Conservation (phyloP, 768 basidiomycete genomes). For the Trametes villosa region DNA sequence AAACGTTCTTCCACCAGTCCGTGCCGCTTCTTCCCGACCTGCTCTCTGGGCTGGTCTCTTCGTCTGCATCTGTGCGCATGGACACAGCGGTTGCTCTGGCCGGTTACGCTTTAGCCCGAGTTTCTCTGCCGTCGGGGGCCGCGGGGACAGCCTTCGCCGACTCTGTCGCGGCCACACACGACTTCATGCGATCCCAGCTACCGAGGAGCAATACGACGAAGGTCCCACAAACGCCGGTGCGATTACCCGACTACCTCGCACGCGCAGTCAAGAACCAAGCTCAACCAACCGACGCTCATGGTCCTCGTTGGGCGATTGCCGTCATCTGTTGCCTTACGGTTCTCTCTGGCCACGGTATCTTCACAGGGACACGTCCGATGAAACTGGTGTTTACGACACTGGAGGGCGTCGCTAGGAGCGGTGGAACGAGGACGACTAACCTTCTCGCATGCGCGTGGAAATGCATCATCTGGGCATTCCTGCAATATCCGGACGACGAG, state of each 20-base stretch:
- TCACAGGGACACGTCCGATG: slow-evolving; percentile 43
- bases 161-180: background rate
- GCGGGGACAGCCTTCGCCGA: background rate
- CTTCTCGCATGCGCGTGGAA: slow-evolving; percentile 55
- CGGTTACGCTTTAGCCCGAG: slow-evolving; percentile 1
- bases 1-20: background rate
- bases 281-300: background rate
- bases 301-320: slow-evolving; percentile 49
- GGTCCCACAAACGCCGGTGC: background rate
- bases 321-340: slow-evolving; percentile 52
- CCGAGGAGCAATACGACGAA: background rate
- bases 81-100: slow-evolving; percentile 8
- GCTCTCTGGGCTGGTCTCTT: background rate
- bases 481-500: slow-evolving; percentile 26
- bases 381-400: slow-evolving; percentile 45
- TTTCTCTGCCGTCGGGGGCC: background rate
- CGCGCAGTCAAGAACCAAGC: background rate
- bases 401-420: slow-evolving; percentile 38
- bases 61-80: background rate
- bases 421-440: slow-evolving; percentile 39
- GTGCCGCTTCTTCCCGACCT: background rate
- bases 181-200: slow-evolving; percentile 4
- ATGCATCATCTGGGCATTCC: slow-evolving; percentile 60
- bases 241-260: background rate
- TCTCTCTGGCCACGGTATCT: slow-evolving; percentile 49